Evolutionary conservation across 2,329 filamentous ascomycete species (phyloP).

Genomic region (Ophiostoma himal-ulmi): DNA sequence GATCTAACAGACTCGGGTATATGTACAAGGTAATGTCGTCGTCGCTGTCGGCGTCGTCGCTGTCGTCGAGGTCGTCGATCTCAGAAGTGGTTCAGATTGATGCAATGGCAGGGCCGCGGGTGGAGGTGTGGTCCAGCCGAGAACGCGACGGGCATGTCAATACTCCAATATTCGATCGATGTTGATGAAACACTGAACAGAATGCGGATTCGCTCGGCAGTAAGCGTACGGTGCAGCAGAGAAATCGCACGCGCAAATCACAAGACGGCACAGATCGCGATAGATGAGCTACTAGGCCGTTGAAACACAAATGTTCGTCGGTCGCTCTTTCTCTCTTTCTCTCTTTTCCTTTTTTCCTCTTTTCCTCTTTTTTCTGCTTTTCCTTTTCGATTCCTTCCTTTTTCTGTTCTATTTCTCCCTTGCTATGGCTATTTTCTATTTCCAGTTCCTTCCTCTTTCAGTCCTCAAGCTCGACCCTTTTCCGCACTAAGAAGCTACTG

Average conservation of each 20-base stretch:
- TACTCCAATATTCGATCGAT: neutral
- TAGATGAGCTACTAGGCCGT: neutral
- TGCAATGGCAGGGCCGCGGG: neutral
- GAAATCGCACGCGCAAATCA: neutral
- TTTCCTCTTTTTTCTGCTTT: neutral
- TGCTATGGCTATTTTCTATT: neutral
- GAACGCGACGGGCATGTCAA: constrained; percentile 8
- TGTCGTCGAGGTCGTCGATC: neutral
- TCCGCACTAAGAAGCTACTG: neutral
- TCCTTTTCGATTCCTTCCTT: neutral
- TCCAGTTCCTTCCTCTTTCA: neutral
- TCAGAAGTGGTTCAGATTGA: neutral
- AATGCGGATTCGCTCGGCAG: neutral
- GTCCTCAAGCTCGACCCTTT: neutral
- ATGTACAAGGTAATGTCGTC: neutral
- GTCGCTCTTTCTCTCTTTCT: neutral
- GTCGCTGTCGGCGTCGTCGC: neutral
- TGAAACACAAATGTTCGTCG: neutral
- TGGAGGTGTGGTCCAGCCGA: constrained; percentile 6
- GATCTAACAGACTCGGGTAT: too few relatives aligned
- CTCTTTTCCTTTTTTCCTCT: neutral
- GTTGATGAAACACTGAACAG: neutral
- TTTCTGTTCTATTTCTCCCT: neutral
- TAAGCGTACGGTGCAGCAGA: neutral
- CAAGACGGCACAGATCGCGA: neutral